Evolutionary conservation across 2,329 filamentous ascomycete species (phyloP).

Genomic region (Curvularia lunata): DNA sequence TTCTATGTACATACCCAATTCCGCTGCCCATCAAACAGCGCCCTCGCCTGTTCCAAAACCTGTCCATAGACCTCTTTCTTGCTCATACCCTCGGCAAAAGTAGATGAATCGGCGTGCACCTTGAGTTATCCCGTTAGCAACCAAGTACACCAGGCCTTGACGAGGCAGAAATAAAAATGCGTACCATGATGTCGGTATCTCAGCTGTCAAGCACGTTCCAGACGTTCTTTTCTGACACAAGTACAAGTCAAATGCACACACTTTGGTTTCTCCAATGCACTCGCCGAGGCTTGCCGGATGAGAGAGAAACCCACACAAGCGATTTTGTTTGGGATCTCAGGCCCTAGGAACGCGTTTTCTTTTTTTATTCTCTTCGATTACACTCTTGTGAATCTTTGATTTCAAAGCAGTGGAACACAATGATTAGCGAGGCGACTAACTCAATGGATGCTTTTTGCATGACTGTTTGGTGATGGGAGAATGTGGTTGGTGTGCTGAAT

Average conservation of each 20-base stretch:
- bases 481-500: background rate
- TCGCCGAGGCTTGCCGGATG: constrained; percentile 13
- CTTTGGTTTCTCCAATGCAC: background rate
- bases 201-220: background rate
- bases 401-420: background rate
- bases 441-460: background rate
- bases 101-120: constrained; percentile 82
- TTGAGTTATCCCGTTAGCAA: background rate
- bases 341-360: too few species aligned
- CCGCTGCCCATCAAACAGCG: constrained; percentile 73
- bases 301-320: constrained; percentile 1
- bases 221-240: background rate
- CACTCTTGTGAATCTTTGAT: background rate
- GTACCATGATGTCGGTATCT: constrained; percentile 5
- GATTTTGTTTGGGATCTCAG: too few species aligned
- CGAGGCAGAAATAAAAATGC: background rate
- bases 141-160: background rate
- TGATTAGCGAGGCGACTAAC: background rate
- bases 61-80: constrained; percentile 78
- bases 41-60: constrained; percentile 72
- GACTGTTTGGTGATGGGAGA: background rate
- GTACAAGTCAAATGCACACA: background rate
- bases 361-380: too few species aligned
- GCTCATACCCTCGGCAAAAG: constrained; percentile 68
- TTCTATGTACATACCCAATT: constrained; percentile 69